phyloP scores from a whole-genome alignment of 2,329 filamentous ascomycete genomes.

The Dendrostoma leiphaemia region DNA sequence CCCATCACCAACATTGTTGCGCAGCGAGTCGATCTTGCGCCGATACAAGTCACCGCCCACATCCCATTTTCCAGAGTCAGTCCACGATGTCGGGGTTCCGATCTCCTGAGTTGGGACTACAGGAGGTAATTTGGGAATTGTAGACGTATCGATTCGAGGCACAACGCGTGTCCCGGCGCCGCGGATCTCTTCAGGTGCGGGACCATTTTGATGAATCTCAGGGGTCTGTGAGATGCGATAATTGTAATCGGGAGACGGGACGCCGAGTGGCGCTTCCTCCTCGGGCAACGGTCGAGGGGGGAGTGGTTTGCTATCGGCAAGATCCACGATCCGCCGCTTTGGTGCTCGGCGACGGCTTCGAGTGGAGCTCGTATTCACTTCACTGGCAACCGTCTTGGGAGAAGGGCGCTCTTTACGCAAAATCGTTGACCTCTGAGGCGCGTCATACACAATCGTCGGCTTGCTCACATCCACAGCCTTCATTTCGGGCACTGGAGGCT shows the following conservation, averaged over 20 bases:
- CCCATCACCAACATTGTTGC: constrained; percentile 79
- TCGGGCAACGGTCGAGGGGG: constrained; percentile 29
- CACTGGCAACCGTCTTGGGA: constrained; percentile 53
- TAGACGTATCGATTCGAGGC: constrained; percentile 37
- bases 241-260: constrained; percentile 31
- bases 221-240: constrained; percentile 45
- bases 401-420: constrained; percentile 59
- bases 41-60: constrained; percentile 75
- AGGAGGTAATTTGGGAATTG: constrained; percentile 32
- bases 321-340: constrained; percentile 63
- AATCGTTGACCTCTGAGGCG: constrained; percentile 47
- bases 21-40: constrained; percentile 82
- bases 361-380: constrained; percentile 56
- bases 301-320: constrained; percentile 51
- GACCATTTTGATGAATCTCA: constrained; percentile 33
- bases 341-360: constrained; percentile 56
- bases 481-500: constrained; percentile 62
- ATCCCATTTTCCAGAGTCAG: constrained; percentile 57
- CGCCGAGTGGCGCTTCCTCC: constrained; percentile 16
- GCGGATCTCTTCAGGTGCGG: constrained; percentile 32
- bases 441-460: constrained; percentile 56
- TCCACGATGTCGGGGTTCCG: constrained; percentile 33
- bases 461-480: constrained; percentile 67
- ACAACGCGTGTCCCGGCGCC: constrained; percentile 29
- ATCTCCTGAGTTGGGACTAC: constrained; percentile 30